Percentiles rank a stretch among this genome's conserved stretches.
These are phyloP conservation scores for Mycena venus DNA, from an alignment of 768 basidiomycete genomes.

Conservation along the genomic window DNA sequence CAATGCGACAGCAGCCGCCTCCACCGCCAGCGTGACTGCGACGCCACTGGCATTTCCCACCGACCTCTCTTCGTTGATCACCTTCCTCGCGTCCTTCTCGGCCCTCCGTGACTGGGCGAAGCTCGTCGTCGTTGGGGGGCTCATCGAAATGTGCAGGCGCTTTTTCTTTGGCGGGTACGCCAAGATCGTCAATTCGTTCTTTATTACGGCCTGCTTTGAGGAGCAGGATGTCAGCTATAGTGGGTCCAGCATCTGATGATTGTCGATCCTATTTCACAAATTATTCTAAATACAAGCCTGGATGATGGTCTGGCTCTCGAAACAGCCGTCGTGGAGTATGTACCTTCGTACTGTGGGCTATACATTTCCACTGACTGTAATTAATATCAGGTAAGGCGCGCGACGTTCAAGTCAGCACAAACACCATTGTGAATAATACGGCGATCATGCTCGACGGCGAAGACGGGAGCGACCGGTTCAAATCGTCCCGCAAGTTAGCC, in stretches of 20 bases:
- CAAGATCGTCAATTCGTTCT: conserved; percentile 57
- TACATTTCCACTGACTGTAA: neutral
- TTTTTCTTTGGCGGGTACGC: conserved; percentile 51
- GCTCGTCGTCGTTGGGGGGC: conserved; percentile 64
- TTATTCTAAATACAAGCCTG: conserved; percentile 62
- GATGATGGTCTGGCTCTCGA: conserved; percentile 72
- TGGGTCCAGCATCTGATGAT: conserved; percentile 20
- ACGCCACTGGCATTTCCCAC: conserved; percentile 19
- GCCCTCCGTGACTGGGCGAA: conserved; percentile 66
- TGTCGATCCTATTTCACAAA: neutral
- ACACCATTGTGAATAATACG: conserved; percentile 40
- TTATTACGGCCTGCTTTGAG: conserved; percentile 65
- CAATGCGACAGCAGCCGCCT: neutral
- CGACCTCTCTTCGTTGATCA: conserved; percentile 29
- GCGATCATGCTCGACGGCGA: conserved; percentile 44
- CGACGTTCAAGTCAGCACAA: conserved; percentile 62
- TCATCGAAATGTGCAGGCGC: conserved; percentile 64
- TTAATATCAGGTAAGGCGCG: conserved; percentile 53
- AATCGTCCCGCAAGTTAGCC: conserved; percentile 41
- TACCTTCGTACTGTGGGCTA: neutral
- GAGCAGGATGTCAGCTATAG: conserved; percentile 45
- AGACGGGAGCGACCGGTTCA: conserved; percentile 25
- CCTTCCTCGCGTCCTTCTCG: conserved; percentile 51
- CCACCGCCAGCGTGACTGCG: conserved; percentile 23
- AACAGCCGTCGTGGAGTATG: conserved; percentile 67